phyloP scores from a whole-genome alignment of 192 early-diverging fungal genomes.

The Linnemannia zychae region DNA sequence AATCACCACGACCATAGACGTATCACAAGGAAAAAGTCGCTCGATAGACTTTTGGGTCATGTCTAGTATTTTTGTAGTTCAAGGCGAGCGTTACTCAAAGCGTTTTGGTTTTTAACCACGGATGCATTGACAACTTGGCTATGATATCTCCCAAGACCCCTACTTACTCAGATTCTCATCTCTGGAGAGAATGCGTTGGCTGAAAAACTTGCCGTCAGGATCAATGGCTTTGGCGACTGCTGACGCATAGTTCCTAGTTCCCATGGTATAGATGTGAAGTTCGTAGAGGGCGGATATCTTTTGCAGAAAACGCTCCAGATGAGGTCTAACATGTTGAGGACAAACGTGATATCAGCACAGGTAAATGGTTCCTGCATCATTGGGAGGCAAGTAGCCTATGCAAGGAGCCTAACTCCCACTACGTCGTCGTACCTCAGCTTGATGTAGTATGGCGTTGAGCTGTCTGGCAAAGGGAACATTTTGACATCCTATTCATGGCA shows the following conservation, averaged over 20 bases:
- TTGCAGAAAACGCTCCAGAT: constrained; percentile 82
- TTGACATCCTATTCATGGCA: constrained; percentile 71
- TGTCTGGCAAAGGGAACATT: constrained; percentile 80
- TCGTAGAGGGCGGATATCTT: constrained; percentile 82
- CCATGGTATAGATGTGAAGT: constrained; percentile 99
- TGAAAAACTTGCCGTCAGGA: constrained; percentile 82
- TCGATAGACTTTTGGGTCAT: constrained; percentile 83
- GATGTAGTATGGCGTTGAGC: constrained; percentile 80
- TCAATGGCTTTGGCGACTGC: constrained; percentile 91
- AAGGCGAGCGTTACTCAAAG: background rate
- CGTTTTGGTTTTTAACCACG: background rate
- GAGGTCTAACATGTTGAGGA: constrained; percentile 71
- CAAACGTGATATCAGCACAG: background rate
- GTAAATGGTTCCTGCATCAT: background rate
- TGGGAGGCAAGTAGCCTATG: background rate
- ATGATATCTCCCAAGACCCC: background rate
- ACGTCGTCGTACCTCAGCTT: constrained; percentile 78
- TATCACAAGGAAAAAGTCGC: constrained; percentile 93
- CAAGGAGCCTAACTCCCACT: background rate
- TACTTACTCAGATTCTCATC: constrained; percentile 90
- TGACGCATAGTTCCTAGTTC: constrained; percentile 92
- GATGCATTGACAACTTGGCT: background rate
- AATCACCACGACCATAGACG: constrained; percentile 95
- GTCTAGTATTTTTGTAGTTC: constrained; percentile 54
- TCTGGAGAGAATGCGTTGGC: constrained; percentile 90